Evolutionary conservation across 2,329 filamentous ascomycete species (phyloP), one percentile per base, ranked within the genome.

Genomic region (Harringtonia aguacate): DNA sequence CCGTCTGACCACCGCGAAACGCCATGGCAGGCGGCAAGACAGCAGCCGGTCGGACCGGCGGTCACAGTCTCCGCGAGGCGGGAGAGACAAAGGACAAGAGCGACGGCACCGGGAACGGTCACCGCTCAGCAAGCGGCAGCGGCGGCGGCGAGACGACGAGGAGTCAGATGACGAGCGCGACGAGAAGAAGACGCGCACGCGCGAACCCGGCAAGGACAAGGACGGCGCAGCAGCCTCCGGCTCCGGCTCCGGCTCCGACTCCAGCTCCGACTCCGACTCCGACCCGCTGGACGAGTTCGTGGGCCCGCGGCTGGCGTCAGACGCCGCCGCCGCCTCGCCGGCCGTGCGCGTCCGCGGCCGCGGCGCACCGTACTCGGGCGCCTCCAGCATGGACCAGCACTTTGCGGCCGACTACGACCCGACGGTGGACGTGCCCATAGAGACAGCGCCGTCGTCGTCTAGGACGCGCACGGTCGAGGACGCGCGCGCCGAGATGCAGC

Each of bases 341-440:
- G 30, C 12, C 8, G 27, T 34, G 15, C 49, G 47, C 33, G 27
- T 46, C 4, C 45, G 45, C 15, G 45, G 48, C 4, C 47, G 44
- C 9, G 42, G 39, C 3, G 44, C 44, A 2, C n/a, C 21, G 2
- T 18, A 6, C 7, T 7, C 34, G 10, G 45, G 46, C 36, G 22
- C 46, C 2, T 27, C 41, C 9, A 44, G 45, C 44, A 48, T 51
- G 33, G 50, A 50, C 39, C 46, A 43, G 15, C 46, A 48, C 38
- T 50, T 51, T 37, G 43, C 44, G 2, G 42, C 37, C 21, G 47
- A 46, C 34, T 52, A 51, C 30, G 48, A 52, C 20, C 50, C 50
- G 9, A 14, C 46, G 2, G 12, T 21, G 6, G 49, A 51, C 18
- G 33, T 41, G 2, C 21, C 15, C 21, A 21, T 13, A 3, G 36